Evolutionary conservation across 2,329 filamentous ascomycete genomes (phyloP).

Genomic region (Xylaria sp.): DNA sequence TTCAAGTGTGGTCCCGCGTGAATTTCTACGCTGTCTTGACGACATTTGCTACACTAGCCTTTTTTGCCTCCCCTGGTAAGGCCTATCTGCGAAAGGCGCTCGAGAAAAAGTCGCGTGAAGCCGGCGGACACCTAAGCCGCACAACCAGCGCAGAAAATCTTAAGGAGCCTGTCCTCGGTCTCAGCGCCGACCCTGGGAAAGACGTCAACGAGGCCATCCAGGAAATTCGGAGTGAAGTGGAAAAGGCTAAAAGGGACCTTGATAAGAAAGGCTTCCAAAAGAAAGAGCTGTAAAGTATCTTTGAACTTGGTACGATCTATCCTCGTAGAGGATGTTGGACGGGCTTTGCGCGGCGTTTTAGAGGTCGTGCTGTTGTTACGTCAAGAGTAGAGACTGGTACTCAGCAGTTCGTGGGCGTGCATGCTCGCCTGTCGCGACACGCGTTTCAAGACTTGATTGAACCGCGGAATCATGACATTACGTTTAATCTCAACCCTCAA

Average conservation of each 20-base stretch:
- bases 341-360: no score
- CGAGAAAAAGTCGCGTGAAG: slow-evolving; percentile 60
- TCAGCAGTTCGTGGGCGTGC: no score
- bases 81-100: slow-evolving; percentile 59
- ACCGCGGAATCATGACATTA: no score
- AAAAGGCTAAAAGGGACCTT: slow-evolving; percentile 50
- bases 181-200: slow-evolving; percentile 75
- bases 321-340: background rate
- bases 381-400: no score
- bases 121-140: slow-evolving; percentile 53
- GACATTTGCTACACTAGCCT: slow-evolving; percentile 66
- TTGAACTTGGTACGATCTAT: background rate
- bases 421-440: no score
- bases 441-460: no score
- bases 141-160: slow-evolving; percentile 64
- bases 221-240: slow-evolving; percentile 76
- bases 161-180: slow-evolving; percentile 71
- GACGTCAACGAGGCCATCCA: slow-evolving; percentile 80
- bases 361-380: no score
- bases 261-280: slow-evolving; percentile 16
- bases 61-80: slow-evolving; percentile 84
- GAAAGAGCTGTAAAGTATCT: slow-evolving; percentile 19
- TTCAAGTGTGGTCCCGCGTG: slow-evolving; percentile 80
- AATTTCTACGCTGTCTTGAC: slow-evolving; percentile 86
- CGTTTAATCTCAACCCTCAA: no score